Evolutionary conservation across 1,284 basidiomycete genomes (phyloP), one percentile per base, ranked within the genome.

Genomic region (Heliocybe sulcata): DNA sequence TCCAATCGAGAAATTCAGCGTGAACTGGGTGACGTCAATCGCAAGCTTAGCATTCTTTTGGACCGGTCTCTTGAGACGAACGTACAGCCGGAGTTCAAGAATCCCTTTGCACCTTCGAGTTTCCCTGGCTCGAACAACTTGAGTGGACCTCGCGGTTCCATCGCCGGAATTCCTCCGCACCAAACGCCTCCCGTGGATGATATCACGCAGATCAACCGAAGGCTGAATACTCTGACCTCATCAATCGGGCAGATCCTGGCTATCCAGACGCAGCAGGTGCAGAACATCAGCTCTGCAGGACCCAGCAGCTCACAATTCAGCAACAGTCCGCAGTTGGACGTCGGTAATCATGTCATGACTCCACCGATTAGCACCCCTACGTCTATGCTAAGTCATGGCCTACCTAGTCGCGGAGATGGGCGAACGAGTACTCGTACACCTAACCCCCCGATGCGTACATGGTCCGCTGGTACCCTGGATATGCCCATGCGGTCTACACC

Each of bases 171-270:
- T 60, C 82, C 85, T 22, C 85, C 86, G 25, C 84, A 87, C 65
- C 85, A 87, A 69, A 65, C 75, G 27, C 74, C 75, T 45, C 81
- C 83, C 27, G 66, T 73, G 14, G 87, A 90, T 66, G 90, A 92
- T 66, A 81, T 94, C 55, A 75, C 81, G 9, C 80, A 83, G 49
- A 87, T 94, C 42, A 87, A 89, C 9, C 87, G 89, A 64, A 83
- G 90, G 53, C 73, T 94, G 54, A 87, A 87, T 61, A 89, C 87
- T 12, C 73, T 94, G 58, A 93, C 90, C 26, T 84, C 86, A 0
- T 91, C 89, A n/a, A 91, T 94, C 50, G 87, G 91, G 19, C 92
- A 94, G 67, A 76, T 94, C 20, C 77, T 91, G 19, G 84, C 85
- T 10, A 67, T 90, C 33, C 87, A 90, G 65, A 87, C 84, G 1